Conservation (phyloP, 2,329 filamentous ascomycete genomes). For the Chaetomium globosum region DNA sequence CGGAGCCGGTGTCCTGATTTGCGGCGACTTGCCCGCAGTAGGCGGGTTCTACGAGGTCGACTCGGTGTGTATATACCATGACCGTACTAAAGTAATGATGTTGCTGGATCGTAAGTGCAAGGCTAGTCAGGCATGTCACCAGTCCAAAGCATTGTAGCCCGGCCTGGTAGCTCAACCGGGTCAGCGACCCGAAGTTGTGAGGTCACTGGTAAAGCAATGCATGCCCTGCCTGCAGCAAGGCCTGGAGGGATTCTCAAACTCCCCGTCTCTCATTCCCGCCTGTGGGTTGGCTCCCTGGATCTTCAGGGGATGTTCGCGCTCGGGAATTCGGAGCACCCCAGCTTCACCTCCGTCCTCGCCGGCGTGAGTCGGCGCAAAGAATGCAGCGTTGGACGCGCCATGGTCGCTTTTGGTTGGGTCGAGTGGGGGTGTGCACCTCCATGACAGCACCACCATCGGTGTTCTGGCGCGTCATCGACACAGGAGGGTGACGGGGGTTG, state of each 20-base stretch:
- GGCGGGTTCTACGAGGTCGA: neutral
- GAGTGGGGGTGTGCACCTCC: neutral
- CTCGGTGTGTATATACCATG: neutral
- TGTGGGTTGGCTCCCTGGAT: too few species aligned
- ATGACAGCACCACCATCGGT: slow-evolving; percentile 8
- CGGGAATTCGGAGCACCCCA: slow-evolving; percentile 21
- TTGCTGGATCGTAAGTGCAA: neutral
- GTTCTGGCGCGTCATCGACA: neutral
- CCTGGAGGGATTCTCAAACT: neutral
- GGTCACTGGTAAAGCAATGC: too few species aligned
- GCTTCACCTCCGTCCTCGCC: neutral
- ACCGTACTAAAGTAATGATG: neutral
- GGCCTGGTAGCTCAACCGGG: neutral
- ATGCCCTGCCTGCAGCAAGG: neutral
- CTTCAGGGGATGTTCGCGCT: neutral
- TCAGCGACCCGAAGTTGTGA: neutral
- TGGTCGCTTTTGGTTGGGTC: slow-evolving; percentile 1
- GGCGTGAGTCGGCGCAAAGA: slow-evolving; percentile 25
- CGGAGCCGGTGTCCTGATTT: neutral
- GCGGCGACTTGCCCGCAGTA: neutral
- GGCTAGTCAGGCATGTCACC: neutral
- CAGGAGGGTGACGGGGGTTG: neutral
- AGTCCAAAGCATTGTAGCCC: neutral
- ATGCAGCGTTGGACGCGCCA: neutral
- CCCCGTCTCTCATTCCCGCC: neutral